These are phyloP conservation scores for Rutstroemia sp. DNA, from an alignment of 2,329 filamentous ascomycete genomes.

Conservation along the genomic window DNA sequence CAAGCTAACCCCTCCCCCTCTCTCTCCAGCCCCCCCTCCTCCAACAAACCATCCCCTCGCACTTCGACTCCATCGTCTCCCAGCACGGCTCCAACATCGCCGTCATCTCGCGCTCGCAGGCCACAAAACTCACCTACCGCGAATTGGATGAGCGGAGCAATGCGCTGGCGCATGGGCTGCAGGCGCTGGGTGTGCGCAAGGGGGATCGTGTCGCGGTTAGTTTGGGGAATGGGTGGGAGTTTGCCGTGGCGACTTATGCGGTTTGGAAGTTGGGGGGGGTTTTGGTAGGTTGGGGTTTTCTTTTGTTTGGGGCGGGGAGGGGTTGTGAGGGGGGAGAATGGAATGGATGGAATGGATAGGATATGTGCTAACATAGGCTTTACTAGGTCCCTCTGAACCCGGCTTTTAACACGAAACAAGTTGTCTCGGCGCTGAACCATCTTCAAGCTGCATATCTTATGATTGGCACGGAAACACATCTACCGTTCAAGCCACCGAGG, in stretches of 20 bases:
- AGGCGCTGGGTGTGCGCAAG: constrained; percentile 65
- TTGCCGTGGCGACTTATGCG: constrained; percentile 79
- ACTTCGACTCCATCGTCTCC: constrained; percentile 61
- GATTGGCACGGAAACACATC: constrained; percentile 80
- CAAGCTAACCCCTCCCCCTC: neutral
- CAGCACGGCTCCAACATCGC: constrained; percentile 56
- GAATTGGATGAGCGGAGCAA: constrained; percentile 71
- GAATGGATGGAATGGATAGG: neutral
- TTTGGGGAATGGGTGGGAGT: constrained; percentile 78
- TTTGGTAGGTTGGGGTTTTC: constrained; percentile 44
- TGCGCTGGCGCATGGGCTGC: constrained; percentile 62
- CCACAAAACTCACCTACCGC: constrained; percentile 53
- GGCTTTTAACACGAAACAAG: constrained; percentile 73
- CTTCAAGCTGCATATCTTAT: constrained; percentile 68
- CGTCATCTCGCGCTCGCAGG: constrained; percentile 47
- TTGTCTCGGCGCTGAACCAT: constrained; percentile 70
- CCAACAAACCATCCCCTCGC: constrained; percentile 60
- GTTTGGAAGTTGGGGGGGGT: constrained; percentile 92
- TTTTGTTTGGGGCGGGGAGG: neutral
- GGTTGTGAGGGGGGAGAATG: too few species aligned
- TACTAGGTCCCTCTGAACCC: constrained; percentile 78
- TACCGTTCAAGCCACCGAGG: constrained; percentile 59
- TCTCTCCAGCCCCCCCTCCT: constrained; percentile 55
- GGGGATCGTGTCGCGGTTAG: constrained; percentile 82
- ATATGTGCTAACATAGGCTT: neutral